Conservation (phyloP, 78 protist genomes). For the Planoprotostelium fungivorum region DNA sequence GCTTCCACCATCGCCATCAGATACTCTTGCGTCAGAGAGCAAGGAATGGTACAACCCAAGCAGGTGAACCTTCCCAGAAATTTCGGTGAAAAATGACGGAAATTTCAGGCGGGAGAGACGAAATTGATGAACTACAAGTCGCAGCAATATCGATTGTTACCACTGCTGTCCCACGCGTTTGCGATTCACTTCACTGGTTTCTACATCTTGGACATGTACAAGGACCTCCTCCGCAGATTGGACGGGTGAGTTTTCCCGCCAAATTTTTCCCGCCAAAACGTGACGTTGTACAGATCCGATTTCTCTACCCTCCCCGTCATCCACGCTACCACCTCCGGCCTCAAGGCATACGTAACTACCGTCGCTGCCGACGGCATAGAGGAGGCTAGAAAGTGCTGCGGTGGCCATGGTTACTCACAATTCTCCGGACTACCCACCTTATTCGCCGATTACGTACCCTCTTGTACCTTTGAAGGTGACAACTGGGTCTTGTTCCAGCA, state of each 20-base stretch:
- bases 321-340: conserved; percentile 9
- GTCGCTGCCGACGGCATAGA: conserved; percentile 52
- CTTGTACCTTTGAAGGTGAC: conserved; percentile 56
- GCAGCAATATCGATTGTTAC: conserved; percentile 39
- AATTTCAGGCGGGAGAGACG: neutral
- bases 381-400: conserved; percentile 54
- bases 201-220: neutral
- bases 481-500: conserved; percentile 54
- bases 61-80: neutral
- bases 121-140: conserved; percentile 17
- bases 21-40: conserved; percentile 62
- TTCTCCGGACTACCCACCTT: conserved; percentile 38
- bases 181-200: conserved; percentile 20
- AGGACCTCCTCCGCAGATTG: neutral
- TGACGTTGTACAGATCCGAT: neutral
- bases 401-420: conserved; percentile 81
- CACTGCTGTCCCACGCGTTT: conserved; percentile 18
- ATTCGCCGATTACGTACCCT: conserved; percentile 8
- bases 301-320: neutral
- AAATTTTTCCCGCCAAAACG: neutral
- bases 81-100: no score
- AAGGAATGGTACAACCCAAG: conserved; percentile 2
- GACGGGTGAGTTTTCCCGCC: neutral
- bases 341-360: conserved; percentile 61
- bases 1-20: conserved; percentile 63